Evolutionary conservation across 495 filamentous ascomycete species (phyloP).

Genomic region (Sporormia fimetaria): DNA sequence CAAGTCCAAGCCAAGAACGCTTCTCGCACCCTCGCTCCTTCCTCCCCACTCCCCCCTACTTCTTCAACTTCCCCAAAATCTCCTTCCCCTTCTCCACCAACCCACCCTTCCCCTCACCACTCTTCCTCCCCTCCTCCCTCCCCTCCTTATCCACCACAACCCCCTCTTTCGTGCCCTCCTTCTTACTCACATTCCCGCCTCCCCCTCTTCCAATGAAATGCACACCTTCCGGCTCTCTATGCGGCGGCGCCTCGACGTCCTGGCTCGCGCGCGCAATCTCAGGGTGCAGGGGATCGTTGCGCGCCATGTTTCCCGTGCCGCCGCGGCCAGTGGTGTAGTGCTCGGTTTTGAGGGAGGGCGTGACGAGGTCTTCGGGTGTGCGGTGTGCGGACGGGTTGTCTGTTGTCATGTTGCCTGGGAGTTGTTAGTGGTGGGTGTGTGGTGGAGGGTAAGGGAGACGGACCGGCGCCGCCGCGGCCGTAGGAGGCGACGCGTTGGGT

Average conservation of each 20-base stretch:
- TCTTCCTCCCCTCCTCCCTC: constrained; percentile 24
- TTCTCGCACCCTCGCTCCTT: constrained; percentile 6
- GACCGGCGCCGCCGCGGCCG: constrained; percentile 47
- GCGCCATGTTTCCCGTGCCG: constrained; percentile 38
- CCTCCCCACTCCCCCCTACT: too few relatives aligned
- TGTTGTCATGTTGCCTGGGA: constrained; percentile 62
- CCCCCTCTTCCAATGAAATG: constrained; percentile 37
- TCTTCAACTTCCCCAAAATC: constrained; percentile 16
- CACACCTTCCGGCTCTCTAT: constrained; percentile 31
- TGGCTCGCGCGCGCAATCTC: constrained; percentile 66
- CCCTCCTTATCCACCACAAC: constrained; percentile 18
- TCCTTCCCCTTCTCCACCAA: constrained; percentile 32
- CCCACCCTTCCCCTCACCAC: constrained; percentile 16
- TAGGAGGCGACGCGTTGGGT: constrained; percentile 34
- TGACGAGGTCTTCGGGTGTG: constrained; percentile 53
- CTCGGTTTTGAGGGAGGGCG: constrained; percentile 69
- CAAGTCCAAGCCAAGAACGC: background rate
- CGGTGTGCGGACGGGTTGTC: constrained; percentile 37
- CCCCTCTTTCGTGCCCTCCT: constrained; percentile 10
- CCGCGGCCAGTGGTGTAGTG: constrained; percentile 75
- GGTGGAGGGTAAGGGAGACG: constrained; percentile 1
- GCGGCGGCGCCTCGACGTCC: constrained; percentile 55
- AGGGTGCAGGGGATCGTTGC: constrained; percentile 31
- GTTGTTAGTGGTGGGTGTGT: constrained; percentile 1
- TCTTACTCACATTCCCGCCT: constrained; percentile 24